Evolutionary conservation across 2,329 filamentous ascomycete genomes (phyloP), one percentile per base, ranked within the genome.

Genomic region (Fusarium bulbicola): DNA sequence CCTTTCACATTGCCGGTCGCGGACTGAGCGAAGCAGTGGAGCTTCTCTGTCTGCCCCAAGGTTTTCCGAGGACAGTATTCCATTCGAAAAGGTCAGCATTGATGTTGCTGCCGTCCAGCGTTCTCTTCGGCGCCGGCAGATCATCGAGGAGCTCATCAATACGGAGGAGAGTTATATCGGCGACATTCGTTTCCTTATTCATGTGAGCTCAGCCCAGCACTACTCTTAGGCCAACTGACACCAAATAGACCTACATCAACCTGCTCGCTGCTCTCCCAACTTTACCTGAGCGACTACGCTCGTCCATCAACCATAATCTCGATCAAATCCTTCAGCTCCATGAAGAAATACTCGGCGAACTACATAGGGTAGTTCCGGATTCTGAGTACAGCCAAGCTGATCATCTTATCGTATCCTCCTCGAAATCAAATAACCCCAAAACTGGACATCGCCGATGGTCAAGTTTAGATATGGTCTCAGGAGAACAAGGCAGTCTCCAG

Each of bases 141-240:
- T 97, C 43, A 83, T 98, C 40, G 93, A 96, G 79, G 96, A 98
- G 82, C 85, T 98, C 57, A 90, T 98, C 68, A 88, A 84, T 63
- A 97, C 95, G 0, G 96, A 98, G 81, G 93, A 96, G 79, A 90
- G 92, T 77, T 98, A 98, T 80, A 91, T 98, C 76, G 90, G 92
- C 21, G 95, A 97, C 77, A 82, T 98, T 65, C 94, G 94, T 76
- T 94, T 96, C 73, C 85, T 98, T 66, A 92, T 93, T 80, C 95
- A 97, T 82, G 95, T 95, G 84, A 79, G 90, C 78, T 45, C 13
- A 28, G 11, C 34, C 18, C 39, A 20, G 6, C 45, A 15, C 12
- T 32, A 9, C 34, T n/a, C 16, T 24, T 34, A 7, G 15, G 13
- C 15, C 21, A 20, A 39, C 66, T 81, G 47, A 80, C 71, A 80